Evolutionary conservation across 768 basidiomycete genomes (phyloP), one percentile per base, ranked within the genome.

Genomic region (Russula dissimulans): DNA sequence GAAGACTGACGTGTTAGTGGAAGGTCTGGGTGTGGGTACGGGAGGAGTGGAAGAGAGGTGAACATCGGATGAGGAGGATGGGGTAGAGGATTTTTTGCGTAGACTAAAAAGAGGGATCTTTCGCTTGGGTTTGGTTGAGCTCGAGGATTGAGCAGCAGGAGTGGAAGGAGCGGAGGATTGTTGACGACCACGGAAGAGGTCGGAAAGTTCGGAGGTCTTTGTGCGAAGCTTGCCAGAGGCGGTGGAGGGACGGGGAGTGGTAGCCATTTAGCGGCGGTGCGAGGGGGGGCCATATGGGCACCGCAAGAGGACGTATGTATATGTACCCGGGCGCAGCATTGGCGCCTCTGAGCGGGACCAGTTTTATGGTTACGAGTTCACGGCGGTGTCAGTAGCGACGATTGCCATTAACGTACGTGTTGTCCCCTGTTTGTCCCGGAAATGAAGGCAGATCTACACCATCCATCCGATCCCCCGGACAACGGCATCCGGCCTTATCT

Each of bases 101-200:
- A 66, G 59, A 52, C 65, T 51, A 42, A 66, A 60, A 50, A 66
- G 59, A 3, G 65, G 65, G 6, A 66, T 49, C 42, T 64, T 60
- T 38, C 65, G 62, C 36, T 64, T 66, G 10, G 60, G 11, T 18
- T 64, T 64, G 26, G 45, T 12, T 4, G 59, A 32, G 31, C 52
- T 6, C 4, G 52, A 55, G 10, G 39, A 6, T 2, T 26, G 22
- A 26, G 22, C 22, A 26, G 22, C 22, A 26, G 62, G 54, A 1
- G 63, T 10, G 4, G 59, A 11, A 7, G 62, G 38, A 18, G 7
- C 8, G 29, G 64, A 42, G 12, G 65, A 34, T 8, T 56, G 48
- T 7, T 61, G 63, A 17, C 57, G 56, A 8, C 59, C 47, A 18
- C 65, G 65, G n/a, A 66, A 57, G 49, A 66, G 56, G 18, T 65